Percentiles rank a stretch among this genome's conserved stretches.
phyloP scores from a whole-genome alignment of 2,329 filamentous ascomycete genomes.

The Apiospora sp. region DNA sequence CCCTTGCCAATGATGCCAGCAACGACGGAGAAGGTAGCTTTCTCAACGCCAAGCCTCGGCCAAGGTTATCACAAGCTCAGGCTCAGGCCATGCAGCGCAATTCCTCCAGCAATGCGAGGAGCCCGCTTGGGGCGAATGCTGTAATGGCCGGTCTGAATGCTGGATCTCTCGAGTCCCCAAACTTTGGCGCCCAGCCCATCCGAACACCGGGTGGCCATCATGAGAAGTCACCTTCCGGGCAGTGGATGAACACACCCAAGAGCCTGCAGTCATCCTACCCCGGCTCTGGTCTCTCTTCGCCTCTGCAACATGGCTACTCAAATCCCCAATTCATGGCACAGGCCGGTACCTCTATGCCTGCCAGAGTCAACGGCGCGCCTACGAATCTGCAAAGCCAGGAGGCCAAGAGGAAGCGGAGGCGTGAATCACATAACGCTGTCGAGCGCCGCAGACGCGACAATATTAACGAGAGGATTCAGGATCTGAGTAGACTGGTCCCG shows the following conservation, averaged over 20 bases:
- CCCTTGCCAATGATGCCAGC: conserved; percentile 58
- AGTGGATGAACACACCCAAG: conserved; percentile 88
- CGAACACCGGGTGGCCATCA: conserved; percentile 71
- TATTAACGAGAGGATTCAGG: conserved; percentile 98
- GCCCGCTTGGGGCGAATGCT: conserved; percentile 80
- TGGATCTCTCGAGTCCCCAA: conserved; percentile 70
- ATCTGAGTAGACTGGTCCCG: conserved; percentile 92
- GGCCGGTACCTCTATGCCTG: conserved; percentile 86
- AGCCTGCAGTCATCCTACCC: conserved; percentile 81
- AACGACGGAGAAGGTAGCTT: conserved; percentile 60
- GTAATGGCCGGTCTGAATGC: conserved; percentile 77
- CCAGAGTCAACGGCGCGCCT: conserved; percentile 75
- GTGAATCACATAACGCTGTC: conserved; percentile 96
- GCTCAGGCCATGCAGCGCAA: conserved; percentile 73
- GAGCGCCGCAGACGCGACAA: conserved; percentile 95
- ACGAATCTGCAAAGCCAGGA: conserved; percentile 75
- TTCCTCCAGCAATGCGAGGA: conserved; percentile 73
- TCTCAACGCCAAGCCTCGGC: conserved; percentile 64
- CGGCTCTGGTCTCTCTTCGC: conserved; percentile 89
- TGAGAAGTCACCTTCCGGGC: conserved; percentile 84
- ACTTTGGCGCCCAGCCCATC: conserved; percentile 81
- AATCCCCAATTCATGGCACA: conserved; percentile 86
- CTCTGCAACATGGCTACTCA: conserved; percentile 71
- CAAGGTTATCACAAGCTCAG: conserved; percentile 55
- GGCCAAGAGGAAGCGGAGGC: conserved; percentile 87